Evolutionary conservation across 352 stramenopile genomes (phyloP).

Genomic region (Elongisporangium undulatum): DNA sequence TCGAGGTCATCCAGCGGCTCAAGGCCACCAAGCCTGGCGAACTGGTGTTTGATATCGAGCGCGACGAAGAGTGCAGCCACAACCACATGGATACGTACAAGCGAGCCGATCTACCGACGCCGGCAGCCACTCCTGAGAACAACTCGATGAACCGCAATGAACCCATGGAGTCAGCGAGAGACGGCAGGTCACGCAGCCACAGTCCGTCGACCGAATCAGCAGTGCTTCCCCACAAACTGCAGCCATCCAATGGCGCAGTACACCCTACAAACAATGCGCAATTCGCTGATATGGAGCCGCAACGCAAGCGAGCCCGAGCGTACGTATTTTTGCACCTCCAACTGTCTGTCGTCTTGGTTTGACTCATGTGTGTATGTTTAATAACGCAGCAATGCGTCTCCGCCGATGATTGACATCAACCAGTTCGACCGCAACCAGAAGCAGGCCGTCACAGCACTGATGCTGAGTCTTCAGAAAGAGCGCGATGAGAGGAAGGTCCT

Average conservation of each 20-base stretch:
- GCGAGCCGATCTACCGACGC: not conserved
- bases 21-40: constrained; percentile 45
- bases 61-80: constrained; percentile 6
- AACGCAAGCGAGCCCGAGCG: constrained; percentile 39
- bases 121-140: too few species aligned
- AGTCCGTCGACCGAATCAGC: too few species aligned
- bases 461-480: constrained; percentile 58
- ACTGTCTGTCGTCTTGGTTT: too few species aligned
- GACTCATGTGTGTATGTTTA: not conserved
- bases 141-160: too few species aligned
- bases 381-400: not conserved
- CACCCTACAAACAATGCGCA: not conserved
- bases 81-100: constrained; percentile 7
- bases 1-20: constrained; percentile 50
- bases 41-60: constrained; percentile 58
- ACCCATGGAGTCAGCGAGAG: too few species aligned
- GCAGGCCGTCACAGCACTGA: constrained; percentile 38
- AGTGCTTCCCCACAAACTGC: too few species aligned
- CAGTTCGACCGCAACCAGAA: constrained; percentile 30
- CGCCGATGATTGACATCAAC: too few species aligned
- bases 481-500: constrained; percentile 37
- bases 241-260: too few species aligned
- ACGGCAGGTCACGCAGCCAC: too few species aligned
- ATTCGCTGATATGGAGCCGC: constrained; percentile 10
- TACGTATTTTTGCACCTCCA: too few species aligned